Evolutionary conservation across 75 land plant species (phyloP).

Genomic region (Cryptomeria japonica): DNA sequence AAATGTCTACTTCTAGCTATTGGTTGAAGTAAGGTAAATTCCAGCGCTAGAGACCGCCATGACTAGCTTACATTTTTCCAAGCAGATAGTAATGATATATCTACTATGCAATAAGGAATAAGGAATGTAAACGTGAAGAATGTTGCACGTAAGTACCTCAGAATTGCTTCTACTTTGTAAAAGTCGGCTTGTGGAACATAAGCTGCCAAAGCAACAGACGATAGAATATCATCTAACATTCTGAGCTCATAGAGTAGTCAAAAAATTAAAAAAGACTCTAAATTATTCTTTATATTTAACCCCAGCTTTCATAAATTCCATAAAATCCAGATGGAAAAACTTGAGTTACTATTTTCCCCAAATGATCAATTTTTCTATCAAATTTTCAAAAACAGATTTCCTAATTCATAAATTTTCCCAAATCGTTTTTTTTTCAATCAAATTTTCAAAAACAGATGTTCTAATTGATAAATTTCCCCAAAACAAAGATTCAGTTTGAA

Average conservation of each 20-base stretch:
- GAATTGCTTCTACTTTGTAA: constrained; percentile 83
- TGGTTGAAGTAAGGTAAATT: background rate
- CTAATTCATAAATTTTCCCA: background rate
- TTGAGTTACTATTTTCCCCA: background rate
- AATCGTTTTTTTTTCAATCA: background rate
- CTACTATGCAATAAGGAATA: background rate
- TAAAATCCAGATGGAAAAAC: background rate
- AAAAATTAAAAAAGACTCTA: background rate
- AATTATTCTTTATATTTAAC: background rate
- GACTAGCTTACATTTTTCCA: background rate
- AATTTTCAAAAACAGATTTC: background rate
- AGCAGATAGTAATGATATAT: background rate
- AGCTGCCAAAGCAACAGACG: constrained; percentile 20
- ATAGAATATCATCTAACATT: background rate
- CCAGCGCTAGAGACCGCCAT: background rate
- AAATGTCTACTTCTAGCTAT: background rate
- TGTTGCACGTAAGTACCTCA: constrained; percentile 39
- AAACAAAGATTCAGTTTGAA: no score
- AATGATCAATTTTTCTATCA: background rate
- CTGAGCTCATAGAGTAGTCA: background rate
- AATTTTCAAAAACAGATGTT: background rate
- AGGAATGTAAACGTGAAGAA: background rate
- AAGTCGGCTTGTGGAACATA: constrained; percentile 57
- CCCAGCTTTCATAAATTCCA: background rate
- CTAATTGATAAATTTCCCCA: background rate